Evolutionary conservation across 2,329 filamentous ascomycete genomes (phyloP).

Genomic region (Coccinonectria pachysandricola): DNA sequence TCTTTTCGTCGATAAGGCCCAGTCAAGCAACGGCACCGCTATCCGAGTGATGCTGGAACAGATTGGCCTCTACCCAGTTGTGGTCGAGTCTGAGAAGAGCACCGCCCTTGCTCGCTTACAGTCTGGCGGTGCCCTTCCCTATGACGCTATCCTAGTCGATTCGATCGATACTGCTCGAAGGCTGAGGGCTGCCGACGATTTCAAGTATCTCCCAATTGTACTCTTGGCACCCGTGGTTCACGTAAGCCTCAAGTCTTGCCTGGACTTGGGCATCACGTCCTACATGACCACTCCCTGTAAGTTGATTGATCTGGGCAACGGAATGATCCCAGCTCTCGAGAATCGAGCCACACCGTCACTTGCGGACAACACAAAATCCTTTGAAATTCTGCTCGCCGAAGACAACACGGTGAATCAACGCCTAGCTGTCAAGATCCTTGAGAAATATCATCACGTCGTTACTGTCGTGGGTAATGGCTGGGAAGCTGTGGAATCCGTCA

Average conservation of each 20-base stretch:
- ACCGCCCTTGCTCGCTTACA: constrained; percentile 44
- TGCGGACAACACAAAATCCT: constrained; percentile 88
- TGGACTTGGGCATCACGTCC: constrained; percentile 94
- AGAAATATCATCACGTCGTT: constrained; percentile 90
- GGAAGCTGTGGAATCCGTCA: constrained; percentile 86
- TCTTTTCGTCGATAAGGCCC: constrained; percentile 86
- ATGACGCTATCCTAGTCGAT: constrained; percentile 94
- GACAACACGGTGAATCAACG: constrained; percentile 97
- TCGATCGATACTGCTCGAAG: constrained; percentile 83
- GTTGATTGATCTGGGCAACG: constrained; percentile 88
- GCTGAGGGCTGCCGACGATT: constrained; percentile 79
- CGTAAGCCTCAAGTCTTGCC: constrained; percentile 83
- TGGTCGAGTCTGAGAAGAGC: constrained; percentile 71
- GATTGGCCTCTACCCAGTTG: constrained; percentile 70
- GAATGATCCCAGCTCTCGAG: constrained; percentile 90
- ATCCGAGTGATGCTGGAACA: constrained; percentile 68
- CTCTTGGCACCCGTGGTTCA: constrained; percentile 81
- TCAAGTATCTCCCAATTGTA: constrained; percentile 96
- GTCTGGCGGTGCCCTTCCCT: constrained; percentile 52
- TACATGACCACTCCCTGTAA: constrained; percentile 98
- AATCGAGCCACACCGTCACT: constrained; percentile 84
- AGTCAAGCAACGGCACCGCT: constrained; percentile 65
- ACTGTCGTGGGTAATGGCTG: constrained; percentile 92
- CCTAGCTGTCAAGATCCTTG: constrained; percentile 88
- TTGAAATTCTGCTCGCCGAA: constrained; percentile 89